phyloP scores from a whole-genome alignment of 306 rosid genomes.

The Begonia fuchsioides region DNA sequence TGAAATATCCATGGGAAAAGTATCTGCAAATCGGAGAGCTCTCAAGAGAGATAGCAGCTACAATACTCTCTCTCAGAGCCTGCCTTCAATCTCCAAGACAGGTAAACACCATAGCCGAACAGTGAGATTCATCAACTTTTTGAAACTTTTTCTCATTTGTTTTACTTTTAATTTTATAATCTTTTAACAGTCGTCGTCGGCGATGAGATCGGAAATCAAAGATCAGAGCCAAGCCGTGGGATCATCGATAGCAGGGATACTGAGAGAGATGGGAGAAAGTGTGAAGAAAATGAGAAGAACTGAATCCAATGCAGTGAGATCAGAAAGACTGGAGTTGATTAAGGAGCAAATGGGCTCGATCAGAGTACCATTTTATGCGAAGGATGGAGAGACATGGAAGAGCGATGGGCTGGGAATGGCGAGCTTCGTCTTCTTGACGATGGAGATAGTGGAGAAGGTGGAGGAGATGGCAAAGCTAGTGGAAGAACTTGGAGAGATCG shows the following conservation, averaged over 20 bases:
- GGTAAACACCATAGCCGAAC: too few species aligned
- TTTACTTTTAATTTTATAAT: not conserved
- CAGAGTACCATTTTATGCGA: conserved; percentile 10
- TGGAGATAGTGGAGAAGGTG: conserved; percentile 40
- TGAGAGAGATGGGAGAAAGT: conserved; percentile 62
- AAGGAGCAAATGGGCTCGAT: conserved; percentile 28
- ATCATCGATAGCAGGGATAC: conserved; percentile 21
- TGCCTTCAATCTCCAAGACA: conserved; percentile 52
- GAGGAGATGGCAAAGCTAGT: conserved; percentile 44
- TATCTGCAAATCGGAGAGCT: conserved; percentile 58
- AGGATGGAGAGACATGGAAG: too few species aligned
- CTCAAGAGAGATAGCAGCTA: conserved; percentile 56
- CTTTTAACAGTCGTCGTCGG: conserved; percentile 17
- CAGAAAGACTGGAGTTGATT: conserved; percentile 29
- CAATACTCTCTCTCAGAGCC: conserved; percentile 23
- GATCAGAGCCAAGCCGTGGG: conserved; percentile 41
- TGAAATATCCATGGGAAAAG: conserved; percentile 62
- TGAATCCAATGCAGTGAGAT: conserved; percentile 16
- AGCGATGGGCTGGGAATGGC: conserved; percentile 37
- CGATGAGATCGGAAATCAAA: conserved; percentile 14
- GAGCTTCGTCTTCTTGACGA: conserved; percentile 32
- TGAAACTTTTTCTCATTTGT: not conserved
- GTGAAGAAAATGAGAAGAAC: conserved; percentile 40
- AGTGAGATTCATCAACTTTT: too few species aligned
- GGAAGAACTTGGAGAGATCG: conserved; percentile 44